phyloP scores from a whole-genome alignment of 495 filamentous ascomycete genomes.

The Halenospora varia region DNA sequence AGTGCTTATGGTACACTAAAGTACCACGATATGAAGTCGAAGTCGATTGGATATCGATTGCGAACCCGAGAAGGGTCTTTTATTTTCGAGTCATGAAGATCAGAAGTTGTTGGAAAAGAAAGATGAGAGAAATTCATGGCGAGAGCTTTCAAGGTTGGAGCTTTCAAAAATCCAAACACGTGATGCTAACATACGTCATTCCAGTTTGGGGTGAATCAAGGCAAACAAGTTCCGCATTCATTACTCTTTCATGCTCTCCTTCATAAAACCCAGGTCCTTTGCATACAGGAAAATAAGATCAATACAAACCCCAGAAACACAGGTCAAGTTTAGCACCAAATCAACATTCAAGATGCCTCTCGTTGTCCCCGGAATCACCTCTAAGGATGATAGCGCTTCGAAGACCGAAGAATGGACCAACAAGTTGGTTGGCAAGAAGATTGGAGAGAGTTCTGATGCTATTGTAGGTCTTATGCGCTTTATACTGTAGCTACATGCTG shows the following conservation, averaged over 20 bases:
- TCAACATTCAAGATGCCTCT: conserved; percentile 64
- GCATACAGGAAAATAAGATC: conserved; percentile 1
- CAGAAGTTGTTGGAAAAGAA: too few relatives aligned
- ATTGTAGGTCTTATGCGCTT: conserved; percentile 33
- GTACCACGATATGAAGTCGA: too few relatives aligned
- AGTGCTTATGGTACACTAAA: too few relatives aligned
- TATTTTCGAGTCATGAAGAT: too few relatives aligned
- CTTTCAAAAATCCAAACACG: too few relatives aligned
- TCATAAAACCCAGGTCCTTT: not conserved
- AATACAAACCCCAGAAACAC: conserved; percentile 6
- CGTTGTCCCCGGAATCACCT: conserved; percentile 69
- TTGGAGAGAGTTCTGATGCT: conserved; percentile 46
- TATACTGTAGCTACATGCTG: not conserved
- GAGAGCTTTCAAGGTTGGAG: too few relatives aligned
- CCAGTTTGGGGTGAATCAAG: not conserved
- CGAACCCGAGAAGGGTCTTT: too few relatives aligned
- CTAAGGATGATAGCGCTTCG: conserved; percentile 33
- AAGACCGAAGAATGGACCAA: conserved; percentile 62
- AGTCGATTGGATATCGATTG: too few relatives aligned
- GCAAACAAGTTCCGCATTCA: not conserved
- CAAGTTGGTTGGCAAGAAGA: conserved; percentile 75
- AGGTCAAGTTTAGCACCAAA: conserved; percentile 3
- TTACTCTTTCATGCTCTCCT: conserved; percentile 1
- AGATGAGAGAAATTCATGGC: too few relatives aligned
- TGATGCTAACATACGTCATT: conserved; percentile 4